These are phyloP conservation scores for Solanum habrochaites DNA, from an alignment of 257 asterid genomes.

Conservation along the genomic window DNA sequence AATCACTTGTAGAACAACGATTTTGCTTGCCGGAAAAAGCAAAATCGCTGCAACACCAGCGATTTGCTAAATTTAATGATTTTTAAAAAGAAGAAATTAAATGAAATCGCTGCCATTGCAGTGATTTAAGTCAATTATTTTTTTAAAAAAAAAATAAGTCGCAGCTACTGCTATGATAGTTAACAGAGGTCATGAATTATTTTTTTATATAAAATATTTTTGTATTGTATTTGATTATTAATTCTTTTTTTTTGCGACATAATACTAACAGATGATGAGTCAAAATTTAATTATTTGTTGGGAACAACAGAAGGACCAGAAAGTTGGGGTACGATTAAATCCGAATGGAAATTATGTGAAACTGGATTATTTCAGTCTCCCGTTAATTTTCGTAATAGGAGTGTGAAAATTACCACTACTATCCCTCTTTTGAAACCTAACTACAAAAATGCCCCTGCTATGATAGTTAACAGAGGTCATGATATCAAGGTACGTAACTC, in stretches of 20 bases:
- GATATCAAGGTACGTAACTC: slow-evolving; percentile 38
- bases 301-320: slow-evolving; percentile 33
- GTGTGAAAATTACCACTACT: slow-evolving; percentile 4
- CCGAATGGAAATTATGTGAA: slow-evolving; percentile 37
- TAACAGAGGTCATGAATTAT: no score
- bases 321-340: slow-evolving; percentile 34
- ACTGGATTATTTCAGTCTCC: slow-evolving; percentile 59
- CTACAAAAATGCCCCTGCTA: slow-evolving; percentile 45
- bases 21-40: no score
- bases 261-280: slow-evolving; percentile 27
- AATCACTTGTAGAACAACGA: no score
- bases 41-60: no score
- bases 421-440: slow-evolving; percentile 15
- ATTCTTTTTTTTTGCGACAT: not conserved
- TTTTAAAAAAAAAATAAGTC: no score
- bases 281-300: slow-evolving; percentile 16
- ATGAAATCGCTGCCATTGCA: no score
- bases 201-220: not conserved
- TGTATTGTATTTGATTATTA: not conserved
- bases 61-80: no score
- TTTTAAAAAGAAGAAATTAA: no score
- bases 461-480: slow-evolving; percentile 49
- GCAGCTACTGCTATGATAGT: no score
- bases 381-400: slow-evolving; percentile 24
- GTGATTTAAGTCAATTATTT: no score